Conservation (phyloP, 805 yeast genomes). For the Wickerhamiella kurtzmanii region DNA sequence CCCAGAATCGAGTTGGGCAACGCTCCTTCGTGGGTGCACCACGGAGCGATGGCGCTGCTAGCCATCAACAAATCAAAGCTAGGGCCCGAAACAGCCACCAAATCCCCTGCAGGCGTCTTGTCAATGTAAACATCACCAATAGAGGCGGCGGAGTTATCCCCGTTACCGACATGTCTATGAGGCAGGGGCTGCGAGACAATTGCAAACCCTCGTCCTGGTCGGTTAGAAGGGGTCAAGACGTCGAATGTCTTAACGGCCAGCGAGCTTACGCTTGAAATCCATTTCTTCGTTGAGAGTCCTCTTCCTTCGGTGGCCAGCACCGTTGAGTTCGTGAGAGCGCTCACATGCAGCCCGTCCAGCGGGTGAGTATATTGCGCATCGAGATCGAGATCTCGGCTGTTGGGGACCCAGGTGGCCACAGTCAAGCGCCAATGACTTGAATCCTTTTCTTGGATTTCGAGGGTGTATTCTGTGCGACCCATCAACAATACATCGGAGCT, state of each 20-base stretch:
- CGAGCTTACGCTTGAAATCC: conserved; percentile 65
- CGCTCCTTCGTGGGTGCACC: conserved; percentile 12
- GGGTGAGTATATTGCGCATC: conserved; percentile 32
- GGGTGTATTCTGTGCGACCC: conserved; percentile 28
- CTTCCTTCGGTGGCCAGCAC: conserved; percentile 43
- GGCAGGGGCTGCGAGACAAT: conserved; percentile 29
- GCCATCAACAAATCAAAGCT: conserved; percentile 71
- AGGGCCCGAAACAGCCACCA: conserved; percentile 46
- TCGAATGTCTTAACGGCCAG: conserved; percentile 72
- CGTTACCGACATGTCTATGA: too few relatives aligned
- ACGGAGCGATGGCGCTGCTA: conserved; percentile 35
- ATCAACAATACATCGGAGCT: conserved; percentile 16
- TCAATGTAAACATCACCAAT: conserved; percentile 48
- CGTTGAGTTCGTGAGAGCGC: conserved; percentile 73
- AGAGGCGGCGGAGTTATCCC: neutral
- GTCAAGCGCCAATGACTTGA: conserved; percentile 60
- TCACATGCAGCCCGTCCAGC: conserved; percentile 59
- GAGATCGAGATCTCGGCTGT: conserved; percentile 56
- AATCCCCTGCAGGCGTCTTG: conserved; percentile 38
- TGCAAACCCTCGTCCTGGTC: conserved; percentile 17
- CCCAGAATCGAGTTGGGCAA: conserved; percentile 11
- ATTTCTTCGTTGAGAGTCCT: conserved; percentile 26
- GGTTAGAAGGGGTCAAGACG: conserved; percentile 30
- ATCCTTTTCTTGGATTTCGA: conserved; percentile 53
- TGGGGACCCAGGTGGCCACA: conserved; percentile 84